Evolutionary conservation across 345 rosid genomes (phyloP).

Genomic region (Bruguiera sexangula): DNA sequence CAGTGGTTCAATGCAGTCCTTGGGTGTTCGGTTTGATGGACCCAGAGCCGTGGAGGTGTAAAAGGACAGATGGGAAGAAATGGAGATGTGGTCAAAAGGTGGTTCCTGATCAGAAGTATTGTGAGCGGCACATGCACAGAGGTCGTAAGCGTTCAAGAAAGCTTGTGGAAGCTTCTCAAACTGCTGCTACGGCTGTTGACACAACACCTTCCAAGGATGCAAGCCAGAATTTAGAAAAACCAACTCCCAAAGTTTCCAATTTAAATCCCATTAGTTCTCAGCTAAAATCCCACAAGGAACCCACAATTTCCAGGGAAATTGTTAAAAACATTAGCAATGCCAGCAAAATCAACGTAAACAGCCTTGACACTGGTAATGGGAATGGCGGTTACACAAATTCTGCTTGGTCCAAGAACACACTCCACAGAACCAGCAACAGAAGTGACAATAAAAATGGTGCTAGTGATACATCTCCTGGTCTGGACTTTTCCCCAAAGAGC

Average conservation of each 20-base stretch:
- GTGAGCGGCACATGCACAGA: constrained; percentile 13
- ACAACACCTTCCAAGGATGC: constrained; percentile 11
- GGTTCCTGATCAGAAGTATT: constrained; percentile 43
- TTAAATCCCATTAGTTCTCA: constrained; percentile 5
- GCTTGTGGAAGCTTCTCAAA: neutral
- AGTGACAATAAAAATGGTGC: constrained; percentile 12
- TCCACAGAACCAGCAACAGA: constrained; percentile 11
- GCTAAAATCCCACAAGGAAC: constrained; percentile 6
- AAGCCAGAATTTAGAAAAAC: constrained; percentile 22
- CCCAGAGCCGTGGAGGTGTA: constrained; percentile 50
- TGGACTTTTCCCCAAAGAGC: constrained; percentile 54
- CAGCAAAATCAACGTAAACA: constrained; percentile 7
- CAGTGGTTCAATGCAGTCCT: too few relatives aligned
- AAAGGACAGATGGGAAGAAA: constrained; percentile 60
- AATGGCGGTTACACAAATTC: constrained; percentile 20
- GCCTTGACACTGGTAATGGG: constrained; percentile 12
- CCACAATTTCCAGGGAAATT: constrained; percentile 1
- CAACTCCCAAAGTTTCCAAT: constrained; percentile 6
- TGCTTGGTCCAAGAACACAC: constrained; percentile 9
- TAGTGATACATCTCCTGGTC: constrained; percentile 23
- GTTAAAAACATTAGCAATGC: neutral
- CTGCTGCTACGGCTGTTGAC: constrained; percentile 15
- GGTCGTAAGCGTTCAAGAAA: neutral
- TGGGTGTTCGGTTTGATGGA: constrained; percentile 15
- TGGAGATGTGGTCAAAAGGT: constrained; percentile 59